Evolutionary conservation across 2,329 filamentous ascomycete genomes (phyloP).

Genomic region (Paraphoma chrysanthemicola): DNA sequence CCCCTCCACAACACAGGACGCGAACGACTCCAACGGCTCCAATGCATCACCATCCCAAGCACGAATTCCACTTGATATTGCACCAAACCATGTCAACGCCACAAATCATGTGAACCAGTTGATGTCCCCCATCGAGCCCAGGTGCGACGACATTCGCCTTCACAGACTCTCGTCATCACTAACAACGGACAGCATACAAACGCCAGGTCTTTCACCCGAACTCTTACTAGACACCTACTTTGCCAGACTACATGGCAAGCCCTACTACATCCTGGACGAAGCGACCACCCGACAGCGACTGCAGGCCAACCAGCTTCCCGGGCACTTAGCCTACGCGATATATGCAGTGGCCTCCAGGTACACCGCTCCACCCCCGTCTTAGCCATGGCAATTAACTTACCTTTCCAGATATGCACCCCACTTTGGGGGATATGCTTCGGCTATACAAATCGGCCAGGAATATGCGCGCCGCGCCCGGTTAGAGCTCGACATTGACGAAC

Average conservation of each 20-base stretch:
- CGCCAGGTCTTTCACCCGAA: slow-evolving; percentile 63
- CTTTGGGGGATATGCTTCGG: slow-evolving; percentile 69
- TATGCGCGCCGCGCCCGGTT: slow-evolving; percentile 73
- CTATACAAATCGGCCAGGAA: slow-evolving; percentile 73
- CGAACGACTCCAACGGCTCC: slow-evolving; percentile 26
- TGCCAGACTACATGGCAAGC: slow-evolving; percentile 78
- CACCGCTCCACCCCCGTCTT: slow-evolving; percentile 44
- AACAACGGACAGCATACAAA: slow-evolving; percentile 39
- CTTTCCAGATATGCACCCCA: slow-evolving; percentile 70
- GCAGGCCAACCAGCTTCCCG: slow-evolving; percentile 69
- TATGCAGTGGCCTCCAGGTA: slow-evolving; percentile 57
- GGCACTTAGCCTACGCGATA: slow-evolving; percentile 60
- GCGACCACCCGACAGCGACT: slow-evolving; percentile 74
- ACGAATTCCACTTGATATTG: slow-evolving; percentile 34
- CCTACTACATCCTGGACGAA: slow-evolving; percentile 83
- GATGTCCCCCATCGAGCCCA: slow-evolving; percentile 48
- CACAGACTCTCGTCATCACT: slow-evolving; percentile 14
- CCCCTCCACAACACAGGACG: slow-evolving; percentile 29
- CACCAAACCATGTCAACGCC: slow-evolving; percentile 27
- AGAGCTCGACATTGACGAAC: slow-evolving; percentile 80
- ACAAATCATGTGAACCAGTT: slow-evolving; percentile 38
- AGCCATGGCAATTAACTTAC: slow-evolving; percentile 56
- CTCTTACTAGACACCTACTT: slow-evolving; percentile 81
- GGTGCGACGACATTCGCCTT: slow-evolving; percentile 25
- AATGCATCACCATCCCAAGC: slow-evolving; percentile 24